Evolutionary conservation across 73 alveolate genomes (phyloP).

Genomic region (Stentor coeruleus): DNA sequence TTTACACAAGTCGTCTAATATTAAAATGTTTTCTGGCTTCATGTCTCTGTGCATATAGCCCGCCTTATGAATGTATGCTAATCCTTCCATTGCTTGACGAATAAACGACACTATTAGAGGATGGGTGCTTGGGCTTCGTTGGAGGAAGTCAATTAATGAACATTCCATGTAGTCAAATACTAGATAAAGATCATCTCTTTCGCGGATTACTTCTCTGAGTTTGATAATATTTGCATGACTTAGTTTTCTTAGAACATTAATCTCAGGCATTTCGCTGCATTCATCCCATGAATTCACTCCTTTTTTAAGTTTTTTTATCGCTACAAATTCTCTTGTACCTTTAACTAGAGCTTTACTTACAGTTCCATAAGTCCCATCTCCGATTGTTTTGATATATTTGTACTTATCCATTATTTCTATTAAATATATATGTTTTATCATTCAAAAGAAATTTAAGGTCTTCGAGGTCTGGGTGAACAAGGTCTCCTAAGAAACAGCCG

Average conservation of each 20-base stretch:
- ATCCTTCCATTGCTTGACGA: constrained; percentile 89
- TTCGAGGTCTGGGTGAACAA: constrained; percentile 12
- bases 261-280: constrained; percentile 96
- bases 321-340: constrained; percentile 68
- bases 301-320: constrained; percentile 16
- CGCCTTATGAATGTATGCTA: constrained; percentile 96
- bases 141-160: constrained; percentile 10
- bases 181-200: constrained; percentile 88
- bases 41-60: constrained; percentile 97
- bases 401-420: background rate
- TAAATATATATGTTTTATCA: background rate
- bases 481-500: constrained; percentile 15
- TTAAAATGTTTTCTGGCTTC: constrained; percentile 92
- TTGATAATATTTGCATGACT: constrained; percentile 77
- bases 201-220: constrained; percentile 76
- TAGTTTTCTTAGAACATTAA: constrained; percentile 85
- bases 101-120: constrained; percentile 32
- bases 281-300: constrained; percentile 90
- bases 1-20: constrained; percentile 75
- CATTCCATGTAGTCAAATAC: constrained; percentile 98
- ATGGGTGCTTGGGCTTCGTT: background rate
- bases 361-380: constrained; percentile 82
- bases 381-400: constrained; percentile 30
- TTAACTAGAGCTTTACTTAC: constrained; percentile 78
- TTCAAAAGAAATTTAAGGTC: background rate